Evolutionary conservation across 2,329 filamentous ascomycete genomes (phyloP).

Genomic region (Anthostomella pinea): DNA sequence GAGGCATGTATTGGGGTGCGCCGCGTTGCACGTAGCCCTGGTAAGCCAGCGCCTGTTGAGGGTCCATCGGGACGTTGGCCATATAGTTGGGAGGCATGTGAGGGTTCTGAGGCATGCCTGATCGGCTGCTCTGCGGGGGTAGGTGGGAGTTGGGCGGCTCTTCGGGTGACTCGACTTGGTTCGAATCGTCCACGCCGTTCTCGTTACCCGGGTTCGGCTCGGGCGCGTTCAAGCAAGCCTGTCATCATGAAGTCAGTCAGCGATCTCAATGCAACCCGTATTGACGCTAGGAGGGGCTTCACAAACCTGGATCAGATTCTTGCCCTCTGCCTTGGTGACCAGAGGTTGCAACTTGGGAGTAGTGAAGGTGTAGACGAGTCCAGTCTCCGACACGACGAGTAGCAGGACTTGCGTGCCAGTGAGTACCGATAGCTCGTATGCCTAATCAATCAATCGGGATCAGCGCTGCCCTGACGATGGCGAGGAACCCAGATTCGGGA

Average conservation of each 20-base stretch:
- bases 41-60: constrained; percentile 78
- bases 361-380: constrained; percentile 96
- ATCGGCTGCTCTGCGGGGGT: constrained; percentile 60
- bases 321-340: constrained; percentile 97
- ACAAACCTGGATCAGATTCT: constrained; percentile 94
- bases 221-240: constrained; percentile 96
- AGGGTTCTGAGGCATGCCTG: constrained; percentile 63
- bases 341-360: constrained; percentile 97
- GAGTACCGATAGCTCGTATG: constrained; percentile 94
- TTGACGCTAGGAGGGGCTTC: constrained; percentile 1
- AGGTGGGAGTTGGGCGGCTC: constrained; percentile 77
- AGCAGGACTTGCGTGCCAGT: constrained; percentile 97
- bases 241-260: constrained; percentile 32
- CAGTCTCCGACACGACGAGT: constrained; percentile 94
- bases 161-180: constrained; percentile 85
- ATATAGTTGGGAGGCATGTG: constrained; percentile 64
- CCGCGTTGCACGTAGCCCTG: constrained; percentile 76
- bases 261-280: constrained; percentile 2
- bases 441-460: constrained; percentile 50
- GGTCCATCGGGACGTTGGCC: constrained; percentile 65
- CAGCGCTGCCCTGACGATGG: constrained; percentile 17
- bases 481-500: constrained; percentile 10
- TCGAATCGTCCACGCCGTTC: constrained; percentile 73
- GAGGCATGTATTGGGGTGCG: constrained; percentile 72
- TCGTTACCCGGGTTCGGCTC: constrained; percentile 81